These are phyloP conservation scores for Mercurialis annua DNA, from an alignment of 345 rosid species.

Conservation along the genomic window DNA sequence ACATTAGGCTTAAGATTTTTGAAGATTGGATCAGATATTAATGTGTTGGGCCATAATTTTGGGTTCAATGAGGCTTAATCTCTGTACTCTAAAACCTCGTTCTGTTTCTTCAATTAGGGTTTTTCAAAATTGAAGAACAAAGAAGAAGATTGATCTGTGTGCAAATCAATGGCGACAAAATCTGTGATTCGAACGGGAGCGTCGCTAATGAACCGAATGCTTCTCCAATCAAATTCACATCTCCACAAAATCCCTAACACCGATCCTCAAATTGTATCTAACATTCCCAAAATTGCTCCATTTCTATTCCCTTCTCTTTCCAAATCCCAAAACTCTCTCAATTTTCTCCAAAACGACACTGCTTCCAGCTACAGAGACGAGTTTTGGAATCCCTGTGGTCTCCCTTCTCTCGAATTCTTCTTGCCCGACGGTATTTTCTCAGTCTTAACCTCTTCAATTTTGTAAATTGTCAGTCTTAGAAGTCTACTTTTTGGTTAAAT, in stretches of 20 bases:
- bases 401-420: conserved; percentile 85
- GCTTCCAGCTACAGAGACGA: conserved; percentile 22
- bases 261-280: conserved; percentile 25
- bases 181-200: conserved; percentile 65
- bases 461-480: not conserved
- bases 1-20: too few relatives aligned
- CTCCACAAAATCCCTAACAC: conserved; percentile 32
- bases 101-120: conserved; percentile 3
- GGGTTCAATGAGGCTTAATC: not conserved
- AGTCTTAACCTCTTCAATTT: not conserved
- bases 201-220: conserved; percentile 49
- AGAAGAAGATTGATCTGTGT: too few relatives aligned
- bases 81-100: not conserved
- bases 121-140: not conserved
- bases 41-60: not conserved
- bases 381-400: conserved; percentile 69
- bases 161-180: conserved; percentile 58
- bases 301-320: conserved; percentile 59
- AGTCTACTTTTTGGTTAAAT: not conserved
- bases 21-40: too few relatives aligned
- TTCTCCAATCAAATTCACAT: conserved; percentile 33
- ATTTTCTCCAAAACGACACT: conserved; percentile 37
- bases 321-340: conserved; percentile 36
- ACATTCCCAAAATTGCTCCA: conserved; percentile 38
- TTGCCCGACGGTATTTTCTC: conserved; percentile 65